Base-by-base conservation (phyloP, 2,329 filamentous ascomycete species). In the Phaeosphaeria sp. region DNA sequence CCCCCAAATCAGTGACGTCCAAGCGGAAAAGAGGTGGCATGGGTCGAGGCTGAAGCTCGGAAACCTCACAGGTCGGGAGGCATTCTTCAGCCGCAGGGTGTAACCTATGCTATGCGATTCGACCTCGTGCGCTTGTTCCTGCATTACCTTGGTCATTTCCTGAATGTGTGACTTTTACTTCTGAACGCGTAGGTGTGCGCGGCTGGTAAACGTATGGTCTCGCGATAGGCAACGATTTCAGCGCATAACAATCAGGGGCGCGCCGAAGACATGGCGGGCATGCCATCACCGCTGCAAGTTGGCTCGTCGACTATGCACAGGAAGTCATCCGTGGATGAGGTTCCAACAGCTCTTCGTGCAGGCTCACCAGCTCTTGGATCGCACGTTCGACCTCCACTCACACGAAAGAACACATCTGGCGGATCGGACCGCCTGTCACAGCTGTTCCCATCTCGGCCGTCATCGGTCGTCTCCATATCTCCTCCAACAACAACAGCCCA, bases 361-460 rank as follows among this genome's bases (percentile, higher is more conserved):
- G 72, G 69, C 30, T 75, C 74, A 48, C 72, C 75, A 30, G 59
- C 61, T 10, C 58, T 65, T 6, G 65, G 51, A 20, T 56, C 55
- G 36, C 55, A 65, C 20, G 47, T 55, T 49, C 67, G 70, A 46
- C 72, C 74, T 50, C 59, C 65, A 7, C 65, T 70, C 33, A 55
- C 39, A 39, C 72, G 67, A 36, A 66, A 70, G 54, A 69, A 65
- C 25, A 75, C 71, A 0, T 74, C 73, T 6, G 69, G 67, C 1
- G 64, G 64, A 3, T 76, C 74, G 20, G 67, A 72, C 46, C 67
- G 72, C 47, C 67, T 77, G 6, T 74, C 74, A n/a, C 72, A 74
- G 53, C 64, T 77, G n/a, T 78, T 76, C 46, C 75, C 72, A 15
- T 75, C 74, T 15, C 68, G 70, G 13, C 70, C 72, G 3, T 58